Evolutionary conservation across 129 eudicot species (phyloP).

Genomic region (Scalesia atractyloides): DNA sequence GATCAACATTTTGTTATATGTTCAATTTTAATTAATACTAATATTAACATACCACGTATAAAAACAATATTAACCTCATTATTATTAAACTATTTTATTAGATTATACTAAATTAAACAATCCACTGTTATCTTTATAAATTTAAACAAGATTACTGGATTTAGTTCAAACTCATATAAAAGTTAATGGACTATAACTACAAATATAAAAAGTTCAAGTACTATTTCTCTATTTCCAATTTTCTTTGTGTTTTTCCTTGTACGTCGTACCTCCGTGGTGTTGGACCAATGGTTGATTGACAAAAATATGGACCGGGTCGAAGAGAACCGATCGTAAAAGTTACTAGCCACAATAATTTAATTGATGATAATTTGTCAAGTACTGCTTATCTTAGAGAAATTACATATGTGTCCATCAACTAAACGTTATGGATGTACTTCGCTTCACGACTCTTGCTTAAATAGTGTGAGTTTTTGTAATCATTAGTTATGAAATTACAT

Average conservation of each 20-base stretch:
- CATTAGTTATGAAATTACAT: background rate
- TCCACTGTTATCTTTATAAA: background rate
- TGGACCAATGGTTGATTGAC: constrained; percentile 13
- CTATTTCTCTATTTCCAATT: background rate
- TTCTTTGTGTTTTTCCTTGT: constrained; percentile 14
- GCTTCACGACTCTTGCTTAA: background rate
- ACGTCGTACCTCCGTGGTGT: background rate
- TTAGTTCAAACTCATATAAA: background rate
- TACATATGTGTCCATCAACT: constrained; percentile 1
- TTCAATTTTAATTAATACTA: too few species aligned
- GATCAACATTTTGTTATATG: too few species aligned
- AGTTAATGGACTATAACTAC: constrained; percentile 16
- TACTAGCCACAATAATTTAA: constrained; percentile 4
- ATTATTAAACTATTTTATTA: too few species aligned
- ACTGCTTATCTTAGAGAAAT: background rate
- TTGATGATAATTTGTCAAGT: constrained; percentile 10
- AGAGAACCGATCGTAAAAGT: constrained; percentile 15
- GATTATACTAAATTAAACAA: too few species aligned
- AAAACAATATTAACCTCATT: background rate
- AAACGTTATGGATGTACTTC: background rate
- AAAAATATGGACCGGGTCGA: background rate
- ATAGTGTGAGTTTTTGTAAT: background rate
- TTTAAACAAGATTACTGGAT: background rate
- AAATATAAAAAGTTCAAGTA: background rate
- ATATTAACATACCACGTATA: too few species aligned